Evolutionary conservation across 139 green algal genomes (phyloP).

Genomic region (Axilococcus clingmanii): DNA sequence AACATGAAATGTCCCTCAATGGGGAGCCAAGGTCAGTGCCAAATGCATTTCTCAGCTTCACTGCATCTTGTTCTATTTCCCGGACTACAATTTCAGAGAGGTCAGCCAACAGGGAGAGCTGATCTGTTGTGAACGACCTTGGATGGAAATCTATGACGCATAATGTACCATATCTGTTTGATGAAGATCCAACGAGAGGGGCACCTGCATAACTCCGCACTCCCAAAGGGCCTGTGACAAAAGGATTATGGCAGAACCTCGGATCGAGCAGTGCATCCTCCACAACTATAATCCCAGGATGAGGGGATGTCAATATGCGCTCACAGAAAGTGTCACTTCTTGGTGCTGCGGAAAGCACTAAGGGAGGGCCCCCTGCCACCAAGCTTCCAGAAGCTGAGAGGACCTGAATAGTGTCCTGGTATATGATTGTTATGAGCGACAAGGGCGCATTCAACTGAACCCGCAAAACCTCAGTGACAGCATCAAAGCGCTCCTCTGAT

Average conservation of each 20-base stretch:
- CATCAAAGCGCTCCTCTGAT: constrained; percentile 7
- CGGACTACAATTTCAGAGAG: constrained; percentile 75
- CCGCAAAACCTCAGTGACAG: constrained; percentile 8
- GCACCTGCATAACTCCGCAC: constrained; percentile 78
- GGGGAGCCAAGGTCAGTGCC: constrained; percentile 10
- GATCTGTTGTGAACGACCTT: constrained; percentile 44
- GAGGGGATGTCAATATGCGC: constrained; percentile 60
- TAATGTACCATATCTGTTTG: constrained; percentile 59
- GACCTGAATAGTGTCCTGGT: neutral
- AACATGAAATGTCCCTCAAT: constrained; percentile 49
- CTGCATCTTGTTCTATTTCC: constrained; percentile 49
- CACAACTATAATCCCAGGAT: constrained; percentile 64
- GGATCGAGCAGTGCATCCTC: constrained; percentile 50
- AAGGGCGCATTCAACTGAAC: constrained; percentile 7
- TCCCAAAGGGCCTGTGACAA: constrained; percentile 42
- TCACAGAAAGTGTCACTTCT: constrained; percentile 58
- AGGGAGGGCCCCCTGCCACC: too few relatives aligned
- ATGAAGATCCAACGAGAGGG: constrained; percentile 49
- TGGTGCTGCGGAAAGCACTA: neutral
- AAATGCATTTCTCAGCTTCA: neutral
- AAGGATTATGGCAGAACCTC: constrained; percentile 50
- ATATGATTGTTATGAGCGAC: constrained; percentile 4
- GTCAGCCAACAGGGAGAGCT: constrained; percentile 60
- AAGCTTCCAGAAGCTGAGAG: neutral
- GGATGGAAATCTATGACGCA: constrained; percentile 64